These are phyloP conservation scores for Syzygium aromaticum DNA, from an alignment of 345 rosid species.

Conservation along the genomic window DNA sequence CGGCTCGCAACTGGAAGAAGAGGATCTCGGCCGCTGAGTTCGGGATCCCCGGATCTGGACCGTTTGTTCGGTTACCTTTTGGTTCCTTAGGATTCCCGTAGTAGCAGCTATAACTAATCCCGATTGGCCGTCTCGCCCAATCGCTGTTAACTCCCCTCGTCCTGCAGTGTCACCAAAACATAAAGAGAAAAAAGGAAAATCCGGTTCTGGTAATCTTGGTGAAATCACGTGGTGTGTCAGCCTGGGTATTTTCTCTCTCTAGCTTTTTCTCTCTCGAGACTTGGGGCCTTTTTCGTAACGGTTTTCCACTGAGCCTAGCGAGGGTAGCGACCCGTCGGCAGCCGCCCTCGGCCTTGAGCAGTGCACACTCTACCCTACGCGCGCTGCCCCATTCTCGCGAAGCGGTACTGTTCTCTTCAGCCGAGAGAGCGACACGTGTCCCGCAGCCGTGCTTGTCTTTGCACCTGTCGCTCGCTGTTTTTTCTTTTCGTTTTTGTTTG, in stretches of 20 bases:
- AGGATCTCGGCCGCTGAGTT: slow-evolving; percentile 13
- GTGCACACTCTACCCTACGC: not conserved
- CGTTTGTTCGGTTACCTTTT: slow-evolving; percentile 5
- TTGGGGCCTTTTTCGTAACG: not conserved
- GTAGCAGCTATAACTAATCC: not conserved
- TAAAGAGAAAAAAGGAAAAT: not conserved
- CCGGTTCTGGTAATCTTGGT: not conserved
- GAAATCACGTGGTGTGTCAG: not conserved
- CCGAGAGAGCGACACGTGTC: not conserved
- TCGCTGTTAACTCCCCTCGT: not conserved
- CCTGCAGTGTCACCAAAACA: not conserved
- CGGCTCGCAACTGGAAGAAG: not conserved
- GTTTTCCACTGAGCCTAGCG: not conserved
- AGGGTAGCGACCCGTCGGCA: not conserved
- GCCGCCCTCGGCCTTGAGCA: slow-evolving; percentile 2
- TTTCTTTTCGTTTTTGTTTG: not conserved
- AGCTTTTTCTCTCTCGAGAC: not conserved
- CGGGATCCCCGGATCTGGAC: slow-evolving; percentile 8
- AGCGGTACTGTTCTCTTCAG: too few species aligned
- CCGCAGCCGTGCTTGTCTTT: not conserved
- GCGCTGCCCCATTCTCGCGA: not conserved
- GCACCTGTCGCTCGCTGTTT: not conserved
- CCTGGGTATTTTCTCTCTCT: not conserved
- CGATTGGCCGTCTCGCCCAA: not conserved
- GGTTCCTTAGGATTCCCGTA: slow-evolving; percentile 1